phyloP scores from a whole-genome alignment of 768 basidiomycete genomes.

The Ramaria sp. region DNA sequence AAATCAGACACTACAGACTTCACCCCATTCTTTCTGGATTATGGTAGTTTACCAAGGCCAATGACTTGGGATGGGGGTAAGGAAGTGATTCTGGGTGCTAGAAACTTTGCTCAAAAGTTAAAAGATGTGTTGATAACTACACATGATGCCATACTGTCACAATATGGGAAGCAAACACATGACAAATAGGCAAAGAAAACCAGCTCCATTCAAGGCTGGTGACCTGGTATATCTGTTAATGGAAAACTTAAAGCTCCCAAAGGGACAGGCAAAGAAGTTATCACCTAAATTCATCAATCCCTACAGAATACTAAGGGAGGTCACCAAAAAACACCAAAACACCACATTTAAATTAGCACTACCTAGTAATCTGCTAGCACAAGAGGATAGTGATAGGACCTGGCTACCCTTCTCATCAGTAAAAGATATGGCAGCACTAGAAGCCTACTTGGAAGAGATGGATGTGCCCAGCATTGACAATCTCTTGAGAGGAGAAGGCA shows the following conservation, averaged over 20 bases:
- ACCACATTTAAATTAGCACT: constrained; percentile 17
- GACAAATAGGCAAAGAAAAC: constrained; percentile 12
- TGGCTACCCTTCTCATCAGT: too few relatives aligned
- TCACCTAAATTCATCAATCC: constrained; percentile 32
- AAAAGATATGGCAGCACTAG: too few relatives aligned
- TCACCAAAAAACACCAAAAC: constrained; percentile 8
- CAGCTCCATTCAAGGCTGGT: constrained; percentile 15
- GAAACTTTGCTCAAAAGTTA: constrained; percentile 7
- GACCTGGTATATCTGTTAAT: constrained; percentile 30
- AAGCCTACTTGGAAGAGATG: too few relatives aligned
- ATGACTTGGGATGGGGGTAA: constrained; percentile 1
- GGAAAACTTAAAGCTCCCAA: constrained; percentile 19
- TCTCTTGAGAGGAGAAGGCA: too few relatives aligned
- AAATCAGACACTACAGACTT: constrained; percentile 23
- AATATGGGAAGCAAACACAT: constrained; percentile 17
- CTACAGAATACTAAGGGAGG: constrained; percentile 13
- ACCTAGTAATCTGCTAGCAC: background rate
- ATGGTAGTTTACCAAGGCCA: constrained; percentile 12
- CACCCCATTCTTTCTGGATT: constrained; percentile 24
- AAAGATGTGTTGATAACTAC: constrained; percentile 23
- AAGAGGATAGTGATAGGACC: too few relatives aligned
- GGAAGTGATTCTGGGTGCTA: background rate
- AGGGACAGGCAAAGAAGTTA: constrained; percentile 12
- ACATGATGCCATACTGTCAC: constrained; percentile 13
- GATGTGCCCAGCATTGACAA: too few relatives aligned